A percentile compares a stretch with the other conserved stretches of the same genome.
phyloP scores from a whole-genome alignment of 495 filamentous ascomycete genomes.

The Neurospora sp. region DNA sequence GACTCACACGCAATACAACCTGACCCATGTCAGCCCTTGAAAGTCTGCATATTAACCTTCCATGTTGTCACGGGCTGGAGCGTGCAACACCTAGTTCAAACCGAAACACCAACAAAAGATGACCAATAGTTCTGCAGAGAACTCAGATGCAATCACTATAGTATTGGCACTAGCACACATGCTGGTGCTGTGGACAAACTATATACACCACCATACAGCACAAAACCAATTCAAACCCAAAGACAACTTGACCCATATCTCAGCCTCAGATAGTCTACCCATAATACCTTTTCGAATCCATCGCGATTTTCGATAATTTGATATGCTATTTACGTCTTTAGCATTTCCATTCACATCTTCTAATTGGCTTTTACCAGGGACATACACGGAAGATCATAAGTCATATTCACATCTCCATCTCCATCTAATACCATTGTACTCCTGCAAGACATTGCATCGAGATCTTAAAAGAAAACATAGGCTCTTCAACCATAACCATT shows the following conservation, averaged over 20 bases:
- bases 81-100: background rate
- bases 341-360: background rate
- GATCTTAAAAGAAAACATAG: background rate
- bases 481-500: background rate
- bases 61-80: background rate
- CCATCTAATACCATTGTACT: background rate
- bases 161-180: background rate
- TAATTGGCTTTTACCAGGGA: background rate
- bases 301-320: background rate
- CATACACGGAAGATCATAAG: background rate
- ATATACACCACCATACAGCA: background rate
- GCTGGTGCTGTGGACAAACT: background rate
- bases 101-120: background rate
- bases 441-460: background rate
- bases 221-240: background rate
- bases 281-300: background rate
- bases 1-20: background rate
- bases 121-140: background rate
- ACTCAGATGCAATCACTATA: background rate
- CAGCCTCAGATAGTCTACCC: background rate
- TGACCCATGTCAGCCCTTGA: background rate
- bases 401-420: background rate
- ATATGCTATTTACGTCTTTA: background rate
- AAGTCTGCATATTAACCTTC: background rate
- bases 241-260: background rate